Percentiles rank a stretch among this genome's conserved stretches.
Conservation (phyloP, 352 stramenopile species). For the Globisporangium solare region DNA sequence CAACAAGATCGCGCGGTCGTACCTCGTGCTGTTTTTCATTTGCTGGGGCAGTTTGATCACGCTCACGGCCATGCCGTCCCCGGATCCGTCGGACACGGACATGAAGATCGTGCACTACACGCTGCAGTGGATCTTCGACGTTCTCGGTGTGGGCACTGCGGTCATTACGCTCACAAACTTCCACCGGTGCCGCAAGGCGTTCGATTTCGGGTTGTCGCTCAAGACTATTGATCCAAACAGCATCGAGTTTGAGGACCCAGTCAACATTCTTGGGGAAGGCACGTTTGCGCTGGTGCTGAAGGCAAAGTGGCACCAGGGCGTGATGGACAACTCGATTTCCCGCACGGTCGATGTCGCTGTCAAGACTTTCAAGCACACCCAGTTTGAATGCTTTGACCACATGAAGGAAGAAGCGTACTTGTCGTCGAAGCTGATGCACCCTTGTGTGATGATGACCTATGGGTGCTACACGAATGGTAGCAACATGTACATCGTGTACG, state of each 20-base stretch:
- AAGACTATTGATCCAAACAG: slow-evolving; percentile 73
- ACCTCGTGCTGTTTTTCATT: slow-evolving; percentile 65
- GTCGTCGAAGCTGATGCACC: slow-evolving; percentile 71
- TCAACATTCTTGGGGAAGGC: slow-evolving; percentile 77
- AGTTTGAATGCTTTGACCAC: slow-evolving; percentile 71
- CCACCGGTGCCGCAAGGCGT: slow-evolving; percentile 60
- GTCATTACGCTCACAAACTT: slow-evolving; percentile 75
- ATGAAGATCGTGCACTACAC: slow-evolving; percentile 28
- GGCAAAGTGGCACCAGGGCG: slow-evolving; percentile 60
- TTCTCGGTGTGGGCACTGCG: slow-evolving; percentile 58
- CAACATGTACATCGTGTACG: slow-evolving; percentile 81
- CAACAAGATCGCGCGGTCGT: slow-evolving; percentile 67
- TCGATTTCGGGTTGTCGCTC: slow-evolving; percentile 73
- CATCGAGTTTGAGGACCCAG: slow-evolving; percentile 75
- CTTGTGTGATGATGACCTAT: slow-evolving; percentile 83
- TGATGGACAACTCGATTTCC: slow-evolving; percentile 32
- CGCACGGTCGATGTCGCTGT: slow-evolving; percentile 67
- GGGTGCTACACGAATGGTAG: slow-evolving; percentile 75
- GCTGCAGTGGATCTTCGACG: slow-evolving; percentile 65
- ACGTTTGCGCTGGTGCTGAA: slow-evolving; percentile 77
- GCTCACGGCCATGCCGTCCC: slow-evolving; percentile 41
- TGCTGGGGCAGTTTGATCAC: slow-evolving; percentile 74
- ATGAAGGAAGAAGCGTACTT: slow-evolving; percentile 82
- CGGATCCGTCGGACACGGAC: slow-evolving; percentile 23
- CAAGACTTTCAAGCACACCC: slow-evolving; percentile 78